Evolutionary conservation across 768 basidiomycete species (phyloP), one percentile per base, ranked within the genome.

Genomic region (Boletus tylopilopsis): DNA sequence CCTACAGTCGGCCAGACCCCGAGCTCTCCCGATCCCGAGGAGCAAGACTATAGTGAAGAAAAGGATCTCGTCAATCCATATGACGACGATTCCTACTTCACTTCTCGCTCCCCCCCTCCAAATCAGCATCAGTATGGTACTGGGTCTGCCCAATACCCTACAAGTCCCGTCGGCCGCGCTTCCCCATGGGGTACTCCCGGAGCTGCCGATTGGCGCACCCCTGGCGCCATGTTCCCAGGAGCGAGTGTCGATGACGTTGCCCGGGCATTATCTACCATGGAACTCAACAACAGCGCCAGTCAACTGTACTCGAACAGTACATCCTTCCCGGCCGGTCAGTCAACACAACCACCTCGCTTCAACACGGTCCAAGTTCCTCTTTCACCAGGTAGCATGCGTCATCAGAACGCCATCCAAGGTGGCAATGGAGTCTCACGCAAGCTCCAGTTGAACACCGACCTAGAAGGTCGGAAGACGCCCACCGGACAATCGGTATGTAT

Each of bases 201-300:
- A 25, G 40, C 62, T 25, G 75, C 74, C 50, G 85, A 86, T 48
- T 87, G 87, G 86, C 78, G 79, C n/a, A n/a, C n/a, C n/a, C n/a
- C n/a, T n/a, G n/a, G n/a, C 42, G 55, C 71, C 37, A 62, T 68
- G 6, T 63, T 66, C 52, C 56, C 67, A 25, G 62, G 56, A 37
- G 50, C 64, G 44, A 72, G 59, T 52, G 78, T 90, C 49, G 90
- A 91, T 55, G 89, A 92, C 47, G 82, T 91, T 15, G 79, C 85
- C 56, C 80, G 82, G 35, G 90, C 86, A 16, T 71, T 91, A 22
- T 82, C 85, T 15, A 69, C 78, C 29, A 72, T 92, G 47, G 88
- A 90, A 57, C 69, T 91, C 25, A 70, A 70, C 49, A 68, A 63
- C 49, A 68, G 62, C 41, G 53, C 54, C 37, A 56, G 55, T 49